Percentiles rank a stretch among this genome's conserved stretches.
These are phyloP conservation scores for Colletotrichum truncatum DNA, from an alignment of 2,329 filamentous ascomycete genomes.

Conservation along the genomic window DNA sequence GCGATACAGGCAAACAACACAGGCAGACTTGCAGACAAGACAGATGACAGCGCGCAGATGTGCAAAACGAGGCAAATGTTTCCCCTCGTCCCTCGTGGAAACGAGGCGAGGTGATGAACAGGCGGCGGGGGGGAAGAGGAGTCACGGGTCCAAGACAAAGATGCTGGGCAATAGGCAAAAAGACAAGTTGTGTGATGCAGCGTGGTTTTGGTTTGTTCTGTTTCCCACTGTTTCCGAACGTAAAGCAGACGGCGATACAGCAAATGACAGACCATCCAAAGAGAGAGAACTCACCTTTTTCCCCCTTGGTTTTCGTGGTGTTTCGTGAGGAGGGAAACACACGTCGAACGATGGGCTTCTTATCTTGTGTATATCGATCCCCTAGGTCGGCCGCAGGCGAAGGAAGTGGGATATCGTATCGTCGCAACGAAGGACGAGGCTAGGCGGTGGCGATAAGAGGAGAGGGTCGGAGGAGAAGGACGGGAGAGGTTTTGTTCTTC, in stretches of 20 bases:
- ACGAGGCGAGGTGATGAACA: conserved; percentile 11
- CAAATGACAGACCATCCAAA: conserved; percentile 7
- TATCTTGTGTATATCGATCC: not conserved
- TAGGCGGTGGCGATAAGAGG: not conserved
- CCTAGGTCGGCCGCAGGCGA: not conserved
- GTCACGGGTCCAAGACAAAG: conserved; percentile 24
- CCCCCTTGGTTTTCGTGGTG: not conserved
- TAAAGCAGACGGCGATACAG: not conserved
- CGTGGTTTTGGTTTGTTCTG: conserved; percentile 4
- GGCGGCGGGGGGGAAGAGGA: not conserved
- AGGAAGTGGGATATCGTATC: not conserved
- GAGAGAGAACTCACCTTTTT: conserved; percentile 18
- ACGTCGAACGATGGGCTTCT: conserved; percentile 15
- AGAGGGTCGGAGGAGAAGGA: not conserved
- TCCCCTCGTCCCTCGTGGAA: not conserved
- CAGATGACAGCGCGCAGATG: not conserved
- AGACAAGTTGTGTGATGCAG: not conserved
- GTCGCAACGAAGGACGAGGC: conserved; percentile 13
- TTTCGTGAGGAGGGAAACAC: conserved; percentile 1
- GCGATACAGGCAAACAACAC: conserved; percentile 20
- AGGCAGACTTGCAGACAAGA: not conserved
- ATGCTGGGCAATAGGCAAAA: conserved; percentile 18
- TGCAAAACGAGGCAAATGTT: conserved; percentile 4
- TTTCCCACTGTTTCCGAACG: not conserved
- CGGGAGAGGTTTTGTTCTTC: not conserved